Percentiles rank a stretch among this genome's conserved stretches.
Conservation (phyloP, 2,329 filamentous ascomycete genomes). For the Didymella arachidicola region DNA sequence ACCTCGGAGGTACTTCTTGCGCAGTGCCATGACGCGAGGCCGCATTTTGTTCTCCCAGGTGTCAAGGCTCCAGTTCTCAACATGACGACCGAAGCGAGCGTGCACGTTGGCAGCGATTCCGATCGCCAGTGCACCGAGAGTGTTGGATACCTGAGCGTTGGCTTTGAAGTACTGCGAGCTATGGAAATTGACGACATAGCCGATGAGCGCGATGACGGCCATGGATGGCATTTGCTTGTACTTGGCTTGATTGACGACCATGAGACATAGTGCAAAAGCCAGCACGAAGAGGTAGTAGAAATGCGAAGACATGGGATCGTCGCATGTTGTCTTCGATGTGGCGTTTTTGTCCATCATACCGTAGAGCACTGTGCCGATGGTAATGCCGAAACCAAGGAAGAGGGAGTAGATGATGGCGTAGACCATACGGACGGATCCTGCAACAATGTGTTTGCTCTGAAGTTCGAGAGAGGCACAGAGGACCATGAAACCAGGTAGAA, state of each 20-base stretch:
- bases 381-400: conserved; percentile 62
- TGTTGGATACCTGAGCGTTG: conserved; percentile 79
- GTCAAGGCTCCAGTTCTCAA: conserved; percentile 64
- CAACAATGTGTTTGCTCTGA: conserved; percentile 58
- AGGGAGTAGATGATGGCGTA: conserved; percentile 63
- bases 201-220: conserved; percentile 74
- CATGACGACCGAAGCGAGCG: conserved; percentile 68
- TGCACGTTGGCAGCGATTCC: conserved; percentile 82
- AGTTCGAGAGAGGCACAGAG: conserved; percentile 60
- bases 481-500: conserved; percentile 60
- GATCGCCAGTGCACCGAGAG: conserved; percentile 77
- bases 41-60: conserved; percentile 61
- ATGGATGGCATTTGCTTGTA: conserved; percentile 80
- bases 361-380: conserved; percentile 59
- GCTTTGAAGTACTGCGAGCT: conserved; percentile 70
- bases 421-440: conserved; percentile 61
- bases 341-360: conserved; percentile 59
- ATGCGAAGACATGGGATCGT: conserved; percentile 58
- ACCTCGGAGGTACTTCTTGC: conserved; percentile 37
- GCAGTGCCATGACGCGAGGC: conserved; percentile 45
- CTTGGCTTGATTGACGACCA: conserved; percentile 81
- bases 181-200: conserved; percentile 80
- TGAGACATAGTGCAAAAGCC: conserved; percentile 75
- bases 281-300: conserved; percentile 77
- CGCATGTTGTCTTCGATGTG: conserved; percentile 54